Conservation (phyloP, 176 grass and related monocot genomes). For the Cocos nucifera region DNA sequence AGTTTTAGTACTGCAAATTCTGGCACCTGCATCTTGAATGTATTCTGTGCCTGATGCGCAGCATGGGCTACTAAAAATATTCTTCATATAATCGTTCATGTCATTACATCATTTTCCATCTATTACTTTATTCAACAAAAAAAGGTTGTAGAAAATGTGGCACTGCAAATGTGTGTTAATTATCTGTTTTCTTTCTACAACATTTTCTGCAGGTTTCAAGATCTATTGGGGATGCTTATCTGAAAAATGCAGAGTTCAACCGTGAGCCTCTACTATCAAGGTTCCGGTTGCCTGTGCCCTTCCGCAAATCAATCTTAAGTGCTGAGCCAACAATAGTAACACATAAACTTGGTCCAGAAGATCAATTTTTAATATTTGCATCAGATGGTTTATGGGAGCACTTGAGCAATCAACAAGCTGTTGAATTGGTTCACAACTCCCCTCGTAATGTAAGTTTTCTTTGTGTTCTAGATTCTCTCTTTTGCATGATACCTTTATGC, state of each 20-base stretch:
- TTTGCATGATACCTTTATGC: no score
- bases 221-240: constrained; percentile 40
- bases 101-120: not conserved
- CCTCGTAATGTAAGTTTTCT: constrained; percentile 27
- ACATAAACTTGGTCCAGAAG: constrained; percentile 26
- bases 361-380: constrained; percentile 54
- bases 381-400: constrained; percentile 52
- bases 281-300: constrained; percentile 29
- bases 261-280: constrained; percentile 17
- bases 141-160: not conserved
- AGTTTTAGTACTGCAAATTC: no score
- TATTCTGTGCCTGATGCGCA: no score
- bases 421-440: constrained; percentile 26
- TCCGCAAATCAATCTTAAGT: constrained; percentile 34
- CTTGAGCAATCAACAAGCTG: constrained; percentile 37
- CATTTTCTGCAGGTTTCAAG: constrained; percentile 31
- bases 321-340: constrained; percentile 33
- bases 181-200: not conserved
- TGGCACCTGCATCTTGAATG: no score
- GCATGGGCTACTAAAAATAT: no score
- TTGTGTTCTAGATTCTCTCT: not conserved
- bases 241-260: constrained; percentile 49
- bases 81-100: no score
- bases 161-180: constrained; percentile 7
- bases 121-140: not conserved